phyloP scores from a whole-genome alignment of 176 grass and related monocot species.

The bread wheat (Triticum aestivum) region IWGSC_CS_RefSeq_v2.1 NC_057801.1:790116124-790116623 shows the following conservation, averaged over 20 bases:
- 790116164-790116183: background rate
- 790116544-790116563: conserved; percentile 47
- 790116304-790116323: background rate
- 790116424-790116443: background rate
- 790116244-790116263: background rate
- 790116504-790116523: conserved; percentile 56
- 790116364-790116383: background rate
- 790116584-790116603: background rate
- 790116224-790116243: background rate
- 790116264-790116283: conserved; percentile 1
- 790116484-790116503: conserved; percentile 54
- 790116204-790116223: background rate
- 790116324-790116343: background rate
- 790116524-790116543: conserved; percentile 54
- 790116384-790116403: background rate
- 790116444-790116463: conserved; percentile 1
- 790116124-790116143: background rate
- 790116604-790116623: background rate
- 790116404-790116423: background rate
- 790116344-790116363: background rate
- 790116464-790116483: conserved; percentile 21
- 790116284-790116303: background rate
- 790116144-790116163: background rate
- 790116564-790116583: background rate
- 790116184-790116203: background rate